Percentiles rank a stretch among this genome's conserved stretches.
Conservation (phyloP, 2,329 filamentous ascomycete genomes). For the Monilinia aucupariae region DNA sequence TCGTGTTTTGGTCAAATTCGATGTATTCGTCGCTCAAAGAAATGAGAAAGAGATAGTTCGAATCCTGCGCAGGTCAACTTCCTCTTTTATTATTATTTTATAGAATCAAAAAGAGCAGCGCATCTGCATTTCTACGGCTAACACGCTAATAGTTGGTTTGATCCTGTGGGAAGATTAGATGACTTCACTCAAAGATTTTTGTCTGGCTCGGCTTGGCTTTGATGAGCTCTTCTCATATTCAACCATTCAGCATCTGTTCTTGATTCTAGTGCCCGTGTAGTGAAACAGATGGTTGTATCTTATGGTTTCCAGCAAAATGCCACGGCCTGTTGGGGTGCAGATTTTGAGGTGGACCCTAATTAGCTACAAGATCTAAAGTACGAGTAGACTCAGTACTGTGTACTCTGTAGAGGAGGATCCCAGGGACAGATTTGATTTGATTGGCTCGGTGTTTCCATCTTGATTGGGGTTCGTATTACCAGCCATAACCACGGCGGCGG, state of each 20-base stretch:
- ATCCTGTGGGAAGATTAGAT: constrained; percentile 17
- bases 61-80: no score
- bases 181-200: neutral
- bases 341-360: constrained; percentile 5
- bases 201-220: neutral
- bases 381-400: no score
- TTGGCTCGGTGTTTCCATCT: neutral
- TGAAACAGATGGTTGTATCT: constrained; percentile 7
- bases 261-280: neutral
- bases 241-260: neutral
- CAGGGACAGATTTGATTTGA: neutral
- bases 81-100: no score
- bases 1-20: neutral
- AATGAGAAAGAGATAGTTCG: neutral
- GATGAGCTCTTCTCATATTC: neutral
- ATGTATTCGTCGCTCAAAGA: neutral
- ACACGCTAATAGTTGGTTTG: neutral
- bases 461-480: neutral
- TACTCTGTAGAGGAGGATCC: neutral
- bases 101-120: neutral
- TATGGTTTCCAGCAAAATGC: constrained; percentile 8
- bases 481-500: neutral
- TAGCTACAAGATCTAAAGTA: constrained; percentile 1
- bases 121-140: neutral
- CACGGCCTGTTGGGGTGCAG: constrained; percentile 1